Conservation (phyloP, 2,329 filamentous ascomycete species). For the Cordyceps cicadae region DNA sequence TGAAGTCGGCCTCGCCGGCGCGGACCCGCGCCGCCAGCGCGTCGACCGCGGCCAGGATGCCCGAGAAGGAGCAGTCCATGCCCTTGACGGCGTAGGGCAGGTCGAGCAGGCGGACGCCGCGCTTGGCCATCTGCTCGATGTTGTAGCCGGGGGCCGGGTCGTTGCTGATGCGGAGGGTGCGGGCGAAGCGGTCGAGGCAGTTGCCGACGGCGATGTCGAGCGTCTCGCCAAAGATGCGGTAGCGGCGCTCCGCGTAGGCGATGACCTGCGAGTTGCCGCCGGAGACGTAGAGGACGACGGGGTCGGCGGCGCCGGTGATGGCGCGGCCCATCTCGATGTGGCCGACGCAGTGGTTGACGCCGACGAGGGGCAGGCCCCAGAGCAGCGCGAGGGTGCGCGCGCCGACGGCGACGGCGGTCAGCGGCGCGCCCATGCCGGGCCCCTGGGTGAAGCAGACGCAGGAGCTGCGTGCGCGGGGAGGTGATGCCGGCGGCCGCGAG, state of each 20-base stretch:
- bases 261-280: constrained; percentile 98
- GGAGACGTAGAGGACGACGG: constrained; percentile 90
- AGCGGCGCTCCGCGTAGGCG: constrained; percentile 86
- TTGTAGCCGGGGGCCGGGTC: constrained; percentile 97
- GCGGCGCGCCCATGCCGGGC: constrained; percentile 90
- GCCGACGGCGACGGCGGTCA: constrained; percentile 77
- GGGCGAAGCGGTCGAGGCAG: constrained; percentile 90
- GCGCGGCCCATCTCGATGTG: constrained; percentile 97
- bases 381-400: constrained; percentile 74
- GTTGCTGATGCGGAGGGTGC: constrained; percentile 84
- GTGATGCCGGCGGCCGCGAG: constrained; percentile 59
- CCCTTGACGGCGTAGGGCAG: constrained; percentile 95
- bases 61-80: constrained; percentile 96
- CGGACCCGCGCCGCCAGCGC: constrained; percentile 63
- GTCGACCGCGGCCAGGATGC: constrained; percentile 79
- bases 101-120: constrained; percentile 67
- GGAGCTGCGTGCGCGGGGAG: constrained; percentile 54
- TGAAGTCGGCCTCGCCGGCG: constrained; percentile 49
- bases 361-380: constrained; percentile 83
- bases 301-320: constrained; percentile 84
- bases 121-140: constrained; percentile 84
- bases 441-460: constrained; percentile 95
- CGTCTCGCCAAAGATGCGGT: constrained; percentile 96
- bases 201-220: constrained; percentile 97
- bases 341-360: constrained; percentile 96